phyloP scores from a whole-genome alignment of 1,139 yeast genomes.

The Sugiyamaella japonica region DNA sequence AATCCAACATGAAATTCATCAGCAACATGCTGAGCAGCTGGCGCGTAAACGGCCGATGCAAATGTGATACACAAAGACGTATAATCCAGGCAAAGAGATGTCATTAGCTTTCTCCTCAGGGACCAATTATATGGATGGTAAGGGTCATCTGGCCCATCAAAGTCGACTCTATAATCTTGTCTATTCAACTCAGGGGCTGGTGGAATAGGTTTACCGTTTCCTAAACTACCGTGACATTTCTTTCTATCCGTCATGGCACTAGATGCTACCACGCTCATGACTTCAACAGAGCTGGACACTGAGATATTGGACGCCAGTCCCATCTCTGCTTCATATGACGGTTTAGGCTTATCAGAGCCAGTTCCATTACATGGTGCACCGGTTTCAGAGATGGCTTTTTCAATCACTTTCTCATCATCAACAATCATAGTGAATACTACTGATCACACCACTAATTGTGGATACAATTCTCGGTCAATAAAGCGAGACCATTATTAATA shows the following conservation, averaged over 20 bases:
- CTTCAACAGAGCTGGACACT: neutral
- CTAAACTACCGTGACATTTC: slow-evolving; percentile 33
- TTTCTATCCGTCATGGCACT: neutral
- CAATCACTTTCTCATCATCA: slow-evolving; percentile 7
- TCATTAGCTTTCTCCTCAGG: slow-evolving; percentile 37
- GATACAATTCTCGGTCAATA: neutral
- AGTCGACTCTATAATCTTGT: slow-evolving; percentile 51
- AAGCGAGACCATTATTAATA: neutral
- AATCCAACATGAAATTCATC: slow-evolving; percentile 35
- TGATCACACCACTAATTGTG: neutral
- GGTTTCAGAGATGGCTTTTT: neutral
- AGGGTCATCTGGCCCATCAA: slow-evolving; percentile 55
- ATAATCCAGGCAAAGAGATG: slow-evolving; percentile 40
- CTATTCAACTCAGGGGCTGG: slow-evolving; percentile 47
- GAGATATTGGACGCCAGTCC: neutral
- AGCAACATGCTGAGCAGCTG: slow-evolving; percentile 38
- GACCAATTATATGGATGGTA: slow-evolving; percentile 52
- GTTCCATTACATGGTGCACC: neutral
- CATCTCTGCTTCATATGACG: neutral
- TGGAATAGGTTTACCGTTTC: slow-evolving; percentile 53
- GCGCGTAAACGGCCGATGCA: slow-evolving; percentile 48
- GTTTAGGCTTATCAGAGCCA: neutral
- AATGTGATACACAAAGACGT: slow-evolving; percentile 44
- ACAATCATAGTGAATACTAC: neutral
- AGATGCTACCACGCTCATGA: neutral